Evolutionary conservation across 2,329 filamentous ascomycete species (phyloP), one percentile per base, ranked within the genome.

Genomic region (Verticillium zaregamsianum): DNA sequence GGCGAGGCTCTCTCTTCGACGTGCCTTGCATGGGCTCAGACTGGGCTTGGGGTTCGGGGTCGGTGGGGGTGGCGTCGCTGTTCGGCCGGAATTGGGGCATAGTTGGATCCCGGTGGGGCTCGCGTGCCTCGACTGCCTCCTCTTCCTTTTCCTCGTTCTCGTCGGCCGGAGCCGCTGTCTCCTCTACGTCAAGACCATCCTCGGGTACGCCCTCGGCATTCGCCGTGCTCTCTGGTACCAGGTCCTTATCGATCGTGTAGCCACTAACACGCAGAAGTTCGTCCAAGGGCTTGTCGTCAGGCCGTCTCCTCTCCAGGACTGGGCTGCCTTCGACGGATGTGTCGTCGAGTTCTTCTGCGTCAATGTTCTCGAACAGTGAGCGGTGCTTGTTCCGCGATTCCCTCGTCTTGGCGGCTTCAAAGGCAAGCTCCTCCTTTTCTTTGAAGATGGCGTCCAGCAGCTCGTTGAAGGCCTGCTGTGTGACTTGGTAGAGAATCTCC

Each of bases 391-490:
- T 80, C 45, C 92, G 86, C 61, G 86, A 80, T 11, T 78, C 77
- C 64, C 84, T 85, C 0, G 89, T 91, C 57, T 83, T 80, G 9
- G 85, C 83, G 12, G 88, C 88, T 60, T 86, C 82, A 63, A 95
- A 77, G 1, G 92, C 88, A 20, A 91, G 73, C 65, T 93, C 88
- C 73, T 98, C 94, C 66, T 90, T 89, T 5, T 84, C 81, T 67
- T 90, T 90, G 78, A 99, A 99, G 0, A 99, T 81, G 1, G 88
- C 84, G 70, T 98, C 92, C 0, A 99, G 84, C 2, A 98, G 80
- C 75, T 98, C 93, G 70, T 98, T 97, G 77, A 97, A 92, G 0
- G 92, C 90, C 74, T 97, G 90, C 73, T 97, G 93, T 0, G 92
- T 93, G 35, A 96, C 88, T 72, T 97, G 91, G 70, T 96, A 97